These are phyloP conservation scores for Ophiocordyceps camponoti-leonardi DNA, from an alignment of 2,329 filamentous ascomycete species.

Conservation along the genomic window DNA sequence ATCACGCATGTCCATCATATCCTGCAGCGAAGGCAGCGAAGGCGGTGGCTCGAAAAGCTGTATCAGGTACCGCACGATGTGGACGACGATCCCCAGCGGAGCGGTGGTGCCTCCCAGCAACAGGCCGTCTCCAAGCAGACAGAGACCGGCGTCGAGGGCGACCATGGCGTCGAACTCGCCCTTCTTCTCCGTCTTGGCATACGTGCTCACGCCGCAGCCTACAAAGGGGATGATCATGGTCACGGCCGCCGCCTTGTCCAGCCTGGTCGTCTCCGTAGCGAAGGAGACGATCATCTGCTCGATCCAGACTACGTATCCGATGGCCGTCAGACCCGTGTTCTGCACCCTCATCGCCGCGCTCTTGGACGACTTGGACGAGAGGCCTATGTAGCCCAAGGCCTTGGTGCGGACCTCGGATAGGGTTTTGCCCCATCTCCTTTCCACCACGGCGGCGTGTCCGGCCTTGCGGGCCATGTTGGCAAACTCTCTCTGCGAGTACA, in stretches of 20 bases:
- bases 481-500: no score
- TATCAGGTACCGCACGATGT: not conserved
- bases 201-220: not conserved
- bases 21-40: not conserved
- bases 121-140: not conserved
- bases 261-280: not conserved
- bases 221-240: constrained; percentile 1
- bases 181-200: not conserved
- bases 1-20: not conserved
- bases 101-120: not conserved
- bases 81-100: not conserved
- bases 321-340: not conserved
- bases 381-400: no score
- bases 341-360: no score
- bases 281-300: not conserved
- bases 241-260: not conserved
- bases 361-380: no score
- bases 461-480: no score
- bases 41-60: not conserved
- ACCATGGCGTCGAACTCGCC: not conserved
- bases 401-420: no score
- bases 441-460: no score
- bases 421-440: no score
- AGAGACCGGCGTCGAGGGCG: not conserved
- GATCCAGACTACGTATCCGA: not conserved